Evolutionary conservation across 352 stramenopile genomes (phyloP).

Genomic region (Phytophthora megakarya): DNA sequence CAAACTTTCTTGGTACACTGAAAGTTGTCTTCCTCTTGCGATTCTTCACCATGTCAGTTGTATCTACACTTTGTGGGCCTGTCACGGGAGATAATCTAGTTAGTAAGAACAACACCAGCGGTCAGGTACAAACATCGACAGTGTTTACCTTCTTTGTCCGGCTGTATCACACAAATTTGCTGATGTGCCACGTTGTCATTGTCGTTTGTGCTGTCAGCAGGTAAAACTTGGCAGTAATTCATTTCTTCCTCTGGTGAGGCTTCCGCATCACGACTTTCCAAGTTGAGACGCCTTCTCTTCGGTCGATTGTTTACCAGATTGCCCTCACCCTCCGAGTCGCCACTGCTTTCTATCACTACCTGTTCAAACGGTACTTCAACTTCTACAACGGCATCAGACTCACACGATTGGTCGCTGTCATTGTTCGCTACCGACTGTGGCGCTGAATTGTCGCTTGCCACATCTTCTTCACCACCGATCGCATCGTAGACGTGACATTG

Average conservation of each 20-base stretch:
- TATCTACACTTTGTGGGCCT: conserved; percentile 1
- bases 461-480: conserved; percentile 1
- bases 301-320: not conserved
- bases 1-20: conserved; percentile 34
- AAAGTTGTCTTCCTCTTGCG: conserved; percentile 29
- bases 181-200: conserved; percentile 13
- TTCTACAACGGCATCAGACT: not conserved
- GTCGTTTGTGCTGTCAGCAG: not conserved
- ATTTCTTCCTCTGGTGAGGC: not conserved
- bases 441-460: conserved; percentile 4
- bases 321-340: not conserved
- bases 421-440: not conserved
- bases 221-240: not conserved
- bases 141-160: conserved; percentile 33
- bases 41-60: conserved; percentile 12
- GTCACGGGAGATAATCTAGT: not conserved
- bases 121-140: not conserved
- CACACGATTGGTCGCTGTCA: conserved; percentile 8
- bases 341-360: conserved; percentile 16
- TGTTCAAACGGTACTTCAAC: conserved; percentile 15
- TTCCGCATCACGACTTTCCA: conserved; percentile 2
- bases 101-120: not conserved
- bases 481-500: conserved; percentile 33
- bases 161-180: conserved; percentile 43
- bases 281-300: conserved; percentile 1